Percentiles rank a stretch among this genome's conserved stretches.
phyloP scores from a whole-genome alignment of 164 flowering plant species.

The Magnolia sinica region DNA sequence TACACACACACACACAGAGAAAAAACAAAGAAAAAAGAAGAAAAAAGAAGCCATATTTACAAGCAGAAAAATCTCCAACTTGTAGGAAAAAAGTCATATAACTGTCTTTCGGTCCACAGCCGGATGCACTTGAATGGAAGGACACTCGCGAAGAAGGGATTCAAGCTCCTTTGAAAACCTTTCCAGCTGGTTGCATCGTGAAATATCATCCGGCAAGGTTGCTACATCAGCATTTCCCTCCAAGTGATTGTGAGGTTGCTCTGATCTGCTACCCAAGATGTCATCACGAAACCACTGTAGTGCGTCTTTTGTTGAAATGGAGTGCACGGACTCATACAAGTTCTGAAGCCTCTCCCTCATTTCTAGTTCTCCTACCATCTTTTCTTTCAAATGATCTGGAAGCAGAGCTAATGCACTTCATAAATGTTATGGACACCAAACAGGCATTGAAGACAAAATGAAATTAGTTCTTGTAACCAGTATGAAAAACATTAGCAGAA shows the following conservation, averaged over 20 bases:
- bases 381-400: conserved; percentile 54
- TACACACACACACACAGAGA: too few species aligned
- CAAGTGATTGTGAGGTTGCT: conserved; percentile 14
- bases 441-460: background rate
- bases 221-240: conserved; percentile 7
- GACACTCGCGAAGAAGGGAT: conserved; percentile 38
- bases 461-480: background rate
- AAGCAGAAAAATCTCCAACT: too few species aligned
- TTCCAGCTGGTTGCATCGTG: conserved; percentile 30
- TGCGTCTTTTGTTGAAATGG: conserved; percentile 44
- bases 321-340: conserved; percentile 31
- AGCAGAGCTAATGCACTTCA: conserved; percentile 61
- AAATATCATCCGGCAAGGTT: conserved; percentile 17
- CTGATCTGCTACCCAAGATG: conserved; percentile 22
- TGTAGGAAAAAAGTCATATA: background rate
- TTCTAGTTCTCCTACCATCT: conserved; percentile 41
- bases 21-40: too few species aligned
- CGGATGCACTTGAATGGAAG: conserved; percentile 31
- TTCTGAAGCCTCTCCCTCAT: conserved; percentile 35
- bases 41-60: too few species aligned
- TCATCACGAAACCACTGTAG: conserved; percentile 47
- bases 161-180: conserved; percentile 36
- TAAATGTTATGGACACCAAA: background rate
- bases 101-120: conserved; percentile 13
- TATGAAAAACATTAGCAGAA: background rate